Conservation (phyloP, 441 rosid species). For the Theobroma grandiflorum region DNA sequence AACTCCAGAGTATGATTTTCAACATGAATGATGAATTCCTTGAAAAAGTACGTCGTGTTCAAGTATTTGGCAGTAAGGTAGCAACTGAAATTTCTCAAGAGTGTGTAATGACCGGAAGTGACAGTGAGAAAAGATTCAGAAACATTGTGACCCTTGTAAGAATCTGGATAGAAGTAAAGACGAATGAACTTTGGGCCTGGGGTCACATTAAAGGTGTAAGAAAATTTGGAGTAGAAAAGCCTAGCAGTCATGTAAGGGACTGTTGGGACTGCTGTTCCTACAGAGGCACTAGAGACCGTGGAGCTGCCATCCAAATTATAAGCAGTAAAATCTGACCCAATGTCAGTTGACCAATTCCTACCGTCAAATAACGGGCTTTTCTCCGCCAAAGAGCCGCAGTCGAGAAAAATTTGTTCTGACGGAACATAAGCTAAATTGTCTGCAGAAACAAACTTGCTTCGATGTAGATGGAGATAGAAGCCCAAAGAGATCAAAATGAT, state of each 20-base stretch:
- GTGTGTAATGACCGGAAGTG: constrained; percentile 29
- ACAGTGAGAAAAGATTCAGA: constrained; percentile 26
- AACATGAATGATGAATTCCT: constrained; percentile 25
- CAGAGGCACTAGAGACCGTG: background rate
- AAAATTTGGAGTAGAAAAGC: background rate
- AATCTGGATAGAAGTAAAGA: constrained; percentile 33
- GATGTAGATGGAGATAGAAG: background rate
- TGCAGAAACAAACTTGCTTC: background rate
- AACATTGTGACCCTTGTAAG: constrained; percentile 25
- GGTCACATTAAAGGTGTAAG: constrained; percentile 18
- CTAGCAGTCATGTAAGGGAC: constrained; percentile 19
- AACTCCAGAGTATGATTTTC: constrained; percentile 26
- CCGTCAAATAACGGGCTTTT: background rate
- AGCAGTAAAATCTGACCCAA: background rate
- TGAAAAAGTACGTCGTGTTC: background rate
- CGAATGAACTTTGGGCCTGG: constrained; percentile 37
- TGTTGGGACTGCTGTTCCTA: background rate
- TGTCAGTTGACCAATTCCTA: background rate
- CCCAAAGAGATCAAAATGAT: background rate
- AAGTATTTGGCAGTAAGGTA: constrained; percentile 23
- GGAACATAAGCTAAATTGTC: background rate
- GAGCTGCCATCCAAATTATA: background rate
- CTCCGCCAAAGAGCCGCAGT: background rate
- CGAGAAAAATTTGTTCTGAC: background rate
- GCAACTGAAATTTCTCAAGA: constrained; percentile 25